Evolutionary conservation across 352 stramenopile species (phyloP).

Genomic region (Phytopythium sindhum): DNA sequence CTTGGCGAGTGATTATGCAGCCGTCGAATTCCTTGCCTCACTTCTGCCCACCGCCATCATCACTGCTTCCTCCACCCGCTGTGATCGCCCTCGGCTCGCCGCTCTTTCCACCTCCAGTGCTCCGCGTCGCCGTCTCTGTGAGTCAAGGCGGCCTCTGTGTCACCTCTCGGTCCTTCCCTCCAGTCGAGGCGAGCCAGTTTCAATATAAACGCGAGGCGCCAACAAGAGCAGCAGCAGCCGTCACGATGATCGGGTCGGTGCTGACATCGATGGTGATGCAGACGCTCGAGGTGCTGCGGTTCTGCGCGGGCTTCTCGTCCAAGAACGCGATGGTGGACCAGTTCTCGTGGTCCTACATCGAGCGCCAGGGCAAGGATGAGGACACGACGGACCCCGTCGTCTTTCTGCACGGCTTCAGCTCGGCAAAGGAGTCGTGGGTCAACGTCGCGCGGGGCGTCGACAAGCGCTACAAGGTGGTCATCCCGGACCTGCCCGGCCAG

Average conservation of each 20-base stretch:
- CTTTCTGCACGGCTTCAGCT: conserved; percentile 73
- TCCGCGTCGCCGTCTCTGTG: too few relatives aligned
- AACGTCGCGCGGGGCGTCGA: conserved; percentile 46
- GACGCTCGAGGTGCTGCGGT: conserved; percentile 49
- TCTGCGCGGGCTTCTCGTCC: conserved; percentile 43
- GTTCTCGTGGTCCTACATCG: conserved; percentile 76
- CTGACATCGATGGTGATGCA: conserved; percentile 28
- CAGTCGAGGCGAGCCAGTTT: too few relatives aligned
- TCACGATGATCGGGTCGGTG: conserved; percentile 24
- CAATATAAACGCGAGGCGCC: background rate
- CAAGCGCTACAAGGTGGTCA: conserved; percentile 50
- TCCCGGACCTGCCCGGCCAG: conserved; percentile 69
- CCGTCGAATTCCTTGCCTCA: too few relatives aligned
- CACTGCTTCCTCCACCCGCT: too few relatives aligned
- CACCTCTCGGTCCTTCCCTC: too few relatives aligned
- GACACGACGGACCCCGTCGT: conserved; percentile 48
- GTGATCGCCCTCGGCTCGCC: too few relatives aligned
- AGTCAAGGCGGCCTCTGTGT: too few relatives aligned
- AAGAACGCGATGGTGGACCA: conserved; percentile 42
- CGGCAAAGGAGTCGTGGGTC: conserved; percentile 66
- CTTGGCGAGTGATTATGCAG: too few relatives aligned
- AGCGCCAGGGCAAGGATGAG: conserved; percentile 38
- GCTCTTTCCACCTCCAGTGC: too few relatives aligned
- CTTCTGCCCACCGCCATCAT: too few relatives aligned
- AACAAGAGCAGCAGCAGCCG: background rate